Conservation (phyloP, 768 basidiomycete species). For the Lactarius evosmus region DNA sequence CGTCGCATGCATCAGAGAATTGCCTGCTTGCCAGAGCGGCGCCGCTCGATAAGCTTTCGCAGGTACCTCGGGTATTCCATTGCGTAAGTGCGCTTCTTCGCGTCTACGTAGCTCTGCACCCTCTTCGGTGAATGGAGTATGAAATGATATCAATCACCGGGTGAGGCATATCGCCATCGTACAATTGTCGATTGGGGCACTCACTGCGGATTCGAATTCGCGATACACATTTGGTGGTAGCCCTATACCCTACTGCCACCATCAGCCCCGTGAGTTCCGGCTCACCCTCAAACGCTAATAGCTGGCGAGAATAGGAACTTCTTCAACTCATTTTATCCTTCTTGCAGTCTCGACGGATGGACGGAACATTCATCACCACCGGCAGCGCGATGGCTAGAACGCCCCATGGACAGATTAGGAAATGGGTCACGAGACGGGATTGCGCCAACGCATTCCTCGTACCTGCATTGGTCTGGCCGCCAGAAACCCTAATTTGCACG, state of each 20-base stretch:
- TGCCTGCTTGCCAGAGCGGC: background rate
- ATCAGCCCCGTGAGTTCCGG: slow-evolving; percentile 7
- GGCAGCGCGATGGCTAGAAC: background rate
- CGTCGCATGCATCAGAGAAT: background rate
- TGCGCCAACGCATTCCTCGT: slow-evolving; percentile 13
- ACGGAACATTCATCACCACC: background rate
- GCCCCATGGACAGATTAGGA: background rate
- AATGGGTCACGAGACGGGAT: slow-evolving; percentile 2
- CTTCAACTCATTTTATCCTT: background rate
- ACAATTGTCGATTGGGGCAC: slow-evolving; percentile 1
- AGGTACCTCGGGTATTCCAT: slow-evolving; percentile 5
- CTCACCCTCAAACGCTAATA: slow-evolving; percentile 14
- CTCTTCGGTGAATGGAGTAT: background rate
- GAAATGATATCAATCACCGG: slow-evolving; percentile 5
- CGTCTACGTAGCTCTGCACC: slow-evolving; percentile 4
- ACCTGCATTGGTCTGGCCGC: background rate
- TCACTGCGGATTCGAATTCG: slow-evolving; percentile 1
- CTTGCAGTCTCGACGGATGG: slow-evolving; percentile 2
- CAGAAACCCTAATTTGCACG: background rate
- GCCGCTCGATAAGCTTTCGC: slow-evolving; percentile 7
- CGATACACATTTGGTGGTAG: slow-evolving; percentile 9
- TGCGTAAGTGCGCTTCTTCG: slow-evolving; percentile 1
- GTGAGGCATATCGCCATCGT: slow-evolving; percentile 5
- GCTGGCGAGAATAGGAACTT: background rate
- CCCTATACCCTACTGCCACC: slow-evolving; percentile 16